Evolutionary conservation across 371 early-diverging fungal genomes (phyloP).

Genomic region (Blastocladiella emersonii): DNA sequence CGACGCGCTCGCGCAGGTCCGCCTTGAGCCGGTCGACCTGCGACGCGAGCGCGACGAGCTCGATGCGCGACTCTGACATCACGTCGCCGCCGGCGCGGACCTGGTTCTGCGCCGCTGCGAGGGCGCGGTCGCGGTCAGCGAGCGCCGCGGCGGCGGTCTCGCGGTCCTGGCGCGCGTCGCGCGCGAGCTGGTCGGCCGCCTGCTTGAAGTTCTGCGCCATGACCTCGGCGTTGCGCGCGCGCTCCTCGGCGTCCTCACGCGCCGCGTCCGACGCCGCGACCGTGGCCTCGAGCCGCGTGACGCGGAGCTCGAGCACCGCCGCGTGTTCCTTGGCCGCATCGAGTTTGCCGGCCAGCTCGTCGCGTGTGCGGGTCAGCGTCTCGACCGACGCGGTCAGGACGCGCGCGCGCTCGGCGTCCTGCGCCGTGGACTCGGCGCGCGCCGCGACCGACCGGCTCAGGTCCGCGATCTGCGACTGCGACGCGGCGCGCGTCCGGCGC

Average conservation of each 20-base stretch:
- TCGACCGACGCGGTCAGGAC: not conserved
- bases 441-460: not conserved
- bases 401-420: not conserved
- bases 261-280: too few species aligned
- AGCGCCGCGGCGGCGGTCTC: too few species aligned
- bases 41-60: too few species aligned
- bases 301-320: not conserved
- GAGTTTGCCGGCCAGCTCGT: not conserved
- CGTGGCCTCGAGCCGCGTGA: not conserved
- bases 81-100: too few species aligned
- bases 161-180: conserved; percentile 13
- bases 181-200: conserved; percentile 32
- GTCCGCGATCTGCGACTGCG: not conserved
- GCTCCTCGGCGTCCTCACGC: conserved; percentile 10
- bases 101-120: too few species aligned
- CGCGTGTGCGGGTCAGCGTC: not conserved
- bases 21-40: too few species aligned
- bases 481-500: not conserved
- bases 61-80: too few species aligned
- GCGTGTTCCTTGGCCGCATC: not conserved
- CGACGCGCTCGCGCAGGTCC: too few species aligned
- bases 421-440: not conserved
- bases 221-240: too few species aligned
- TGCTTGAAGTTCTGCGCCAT: too few species aligned
- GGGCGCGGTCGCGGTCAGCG: too few species aligned